Conservation (phyloP, 129 eudicot species). For the Pulicaria dysenterica region DNA sequence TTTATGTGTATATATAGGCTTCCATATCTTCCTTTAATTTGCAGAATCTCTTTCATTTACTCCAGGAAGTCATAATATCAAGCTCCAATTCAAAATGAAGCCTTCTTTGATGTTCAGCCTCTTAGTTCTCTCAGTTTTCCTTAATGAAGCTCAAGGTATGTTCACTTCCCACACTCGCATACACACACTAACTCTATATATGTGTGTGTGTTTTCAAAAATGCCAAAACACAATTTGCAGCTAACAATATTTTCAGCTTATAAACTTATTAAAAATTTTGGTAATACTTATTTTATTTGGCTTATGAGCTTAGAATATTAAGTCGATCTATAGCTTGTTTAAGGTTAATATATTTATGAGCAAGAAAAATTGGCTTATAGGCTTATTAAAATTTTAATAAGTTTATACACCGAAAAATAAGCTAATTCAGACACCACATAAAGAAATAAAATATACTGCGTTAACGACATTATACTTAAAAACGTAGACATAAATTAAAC, state of each 20-base stretch:
- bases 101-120: conserved; percentile 29
- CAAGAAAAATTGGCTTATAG: background rate
- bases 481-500: no score
- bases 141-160: conserved; percentile 66
- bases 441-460: no score
- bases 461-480: no score
- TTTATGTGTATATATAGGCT: conserved; percentile 30
- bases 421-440: background rate
- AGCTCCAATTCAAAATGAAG: conserved; percentile 43
- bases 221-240: background rate
- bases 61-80: background rate
- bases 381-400: no score
- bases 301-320: no score
- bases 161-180: background rate
- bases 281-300: no score
- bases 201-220: background rate
- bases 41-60: conserved; percentile 23
- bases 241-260: no score
- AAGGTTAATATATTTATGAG: no score
- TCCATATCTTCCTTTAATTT: conserved; percentile 19
- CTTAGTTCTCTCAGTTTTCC: conserved; percentile 42
- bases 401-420: no score
- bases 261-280: no score
- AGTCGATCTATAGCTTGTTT: no score
- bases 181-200: no score